Percentiles rank a stretch among this genome's conserved stretches.
Conservation (phyloP, 2,329 filamentous ascomycete species). For the Nakataea oryzae region DNA sequence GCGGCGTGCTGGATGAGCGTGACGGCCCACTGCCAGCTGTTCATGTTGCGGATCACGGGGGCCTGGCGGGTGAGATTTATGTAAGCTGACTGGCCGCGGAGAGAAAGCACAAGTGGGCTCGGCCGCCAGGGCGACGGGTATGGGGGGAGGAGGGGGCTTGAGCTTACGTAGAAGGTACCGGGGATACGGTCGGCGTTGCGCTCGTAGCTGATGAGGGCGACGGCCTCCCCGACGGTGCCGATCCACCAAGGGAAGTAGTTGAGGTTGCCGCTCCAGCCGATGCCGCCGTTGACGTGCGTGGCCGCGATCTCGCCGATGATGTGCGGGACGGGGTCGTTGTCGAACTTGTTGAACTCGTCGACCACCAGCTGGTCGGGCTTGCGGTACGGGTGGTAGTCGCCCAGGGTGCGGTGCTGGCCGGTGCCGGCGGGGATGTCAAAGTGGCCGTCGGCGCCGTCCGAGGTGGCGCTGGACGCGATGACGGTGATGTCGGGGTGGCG, state of each 20-base stretch:
- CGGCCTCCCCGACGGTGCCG: constrained; percentile 6
- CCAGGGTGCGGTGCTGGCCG: constrained; percentile 6
- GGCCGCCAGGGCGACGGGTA: not conserved
- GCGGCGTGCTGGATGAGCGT: constrained; percentile 39
- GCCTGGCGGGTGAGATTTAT: constrained; percentile 16
- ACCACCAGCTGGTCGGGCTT: constrained; percentile 37
- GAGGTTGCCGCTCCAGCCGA: constrained; percentile 22
- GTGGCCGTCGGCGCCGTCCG: constrained; percentile 5
- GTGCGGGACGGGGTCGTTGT: constrained; percentile 23
- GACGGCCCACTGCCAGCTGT: constrained; percentile 40
- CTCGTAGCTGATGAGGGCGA: constrained; percentile 7
- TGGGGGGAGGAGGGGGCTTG: not conserved
- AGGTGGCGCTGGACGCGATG: constrained; percentile 21
- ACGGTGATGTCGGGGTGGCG: constrained; percentile 16
- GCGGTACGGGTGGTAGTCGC: constrained; percentile 26
- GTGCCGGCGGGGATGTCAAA: constrained; percentile 10
- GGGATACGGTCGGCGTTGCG: constrained; percentile 7
- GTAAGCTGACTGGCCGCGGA: not conserved
- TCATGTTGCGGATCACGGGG: constrained; percentile 36
- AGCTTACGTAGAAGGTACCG: constrained; percentile 3
- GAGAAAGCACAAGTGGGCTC: not conserved
- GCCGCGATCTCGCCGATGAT: constrained; percentile 36
- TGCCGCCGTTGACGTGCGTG: constrained; percentile 40
- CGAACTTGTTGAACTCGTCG: constrained; percentile 38
- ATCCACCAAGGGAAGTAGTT: constrained; percentile 7